Conservation (phyloP, 2,329 filamentous ascomycete genomes). For the Ploettnerulaceae sp. region DNA sequence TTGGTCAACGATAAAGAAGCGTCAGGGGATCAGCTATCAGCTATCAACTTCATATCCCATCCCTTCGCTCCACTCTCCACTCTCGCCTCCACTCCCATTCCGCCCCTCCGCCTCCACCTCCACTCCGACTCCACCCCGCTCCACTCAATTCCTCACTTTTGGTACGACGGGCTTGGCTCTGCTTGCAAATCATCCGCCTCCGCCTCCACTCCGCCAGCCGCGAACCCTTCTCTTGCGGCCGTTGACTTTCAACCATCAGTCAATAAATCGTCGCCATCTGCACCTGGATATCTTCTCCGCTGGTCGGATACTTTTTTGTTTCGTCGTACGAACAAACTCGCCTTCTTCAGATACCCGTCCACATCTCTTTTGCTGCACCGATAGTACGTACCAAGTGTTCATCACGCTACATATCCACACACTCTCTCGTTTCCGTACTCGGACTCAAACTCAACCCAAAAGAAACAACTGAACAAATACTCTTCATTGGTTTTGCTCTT, state of each 20-base stretch:
- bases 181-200: slow-evolving; percentile 8
- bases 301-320: slow-evolving; percentile 16
- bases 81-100: too few species aligned
- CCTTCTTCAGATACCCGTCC: slow-evolving; percentile 2
- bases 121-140: not conserved
- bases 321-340: slow-evolving; percentile 11
- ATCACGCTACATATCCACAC: too few species aligned
- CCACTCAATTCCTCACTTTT: not conserved
- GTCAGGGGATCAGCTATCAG: too few species aligned
- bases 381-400: too few species aligned
- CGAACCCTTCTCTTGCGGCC: slow-evolving; percentile 3
- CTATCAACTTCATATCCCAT: not conserved
- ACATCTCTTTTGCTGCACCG: too few species aligned
- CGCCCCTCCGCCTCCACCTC: too few species aligned
- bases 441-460: too few species aligned
- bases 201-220: not conserved
- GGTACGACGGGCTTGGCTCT: not conserved
- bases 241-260: slow-evolving; percentile 6
- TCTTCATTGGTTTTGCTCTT: too few species aligned
- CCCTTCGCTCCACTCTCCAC: not conserved
- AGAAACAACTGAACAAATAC: too few species aligned
- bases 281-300: slow-evolving; percentile 15
- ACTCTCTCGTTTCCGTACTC: too few species aligned
- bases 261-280: slow-evolving; percentile 11
- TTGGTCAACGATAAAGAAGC: slow-evolving; percentile 8